These are phyloP conservation scores for Backusella westeae DNA, from an alignment of 192 early-diverging fungal genomes.

Conservation along the genomic window DNA sequence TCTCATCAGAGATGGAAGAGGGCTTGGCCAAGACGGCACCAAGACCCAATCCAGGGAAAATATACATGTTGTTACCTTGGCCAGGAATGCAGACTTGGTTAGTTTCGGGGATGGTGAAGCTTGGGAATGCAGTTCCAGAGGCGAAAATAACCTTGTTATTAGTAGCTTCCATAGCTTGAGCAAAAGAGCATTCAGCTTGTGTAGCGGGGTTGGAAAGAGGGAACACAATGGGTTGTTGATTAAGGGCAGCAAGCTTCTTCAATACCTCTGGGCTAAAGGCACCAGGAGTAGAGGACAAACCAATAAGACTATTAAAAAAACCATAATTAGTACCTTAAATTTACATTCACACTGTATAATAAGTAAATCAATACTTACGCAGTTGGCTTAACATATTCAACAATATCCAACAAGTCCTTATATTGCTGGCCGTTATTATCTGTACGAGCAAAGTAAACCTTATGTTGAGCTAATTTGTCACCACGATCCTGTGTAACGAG, in stretches of 20 bases:
- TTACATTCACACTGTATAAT: not conserved
- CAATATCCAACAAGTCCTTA: conserved; percentile 66
- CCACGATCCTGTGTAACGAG: conserved; percentile 87
- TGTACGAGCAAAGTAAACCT: conserved; percentile 81
- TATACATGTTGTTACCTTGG: conserved; percentile 97
- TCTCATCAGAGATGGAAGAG: conserved; percentile 67
- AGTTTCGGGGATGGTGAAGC: conserved; percentile 64
- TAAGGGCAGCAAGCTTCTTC: conserved; percentile 70
- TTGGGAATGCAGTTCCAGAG: conserved; percentile 95
- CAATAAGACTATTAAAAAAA: conserved; percentile 58
- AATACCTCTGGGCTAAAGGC: conserved; percentile 77
- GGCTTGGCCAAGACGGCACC: conserved; percentile 81
- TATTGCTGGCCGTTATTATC: conserved; percentile 83
- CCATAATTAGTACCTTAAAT: not conserved
- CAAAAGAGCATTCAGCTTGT: conserved; percentile 96
- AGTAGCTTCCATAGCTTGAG: conserved; percentile 85
- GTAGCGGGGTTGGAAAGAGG: conserved; percentile 87
- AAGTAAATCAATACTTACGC: conserved; percentile 28
- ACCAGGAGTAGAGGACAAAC: conserved; percentile 78
- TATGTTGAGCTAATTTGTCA: conserved; percentile 80
- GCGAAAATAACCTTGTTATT: conserved; percentile 91
- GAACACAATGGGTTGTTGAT: conserved; percentile 87
- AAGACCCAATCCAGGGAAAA: conserved; percentile 93
- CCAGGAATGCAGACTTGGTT: conserved; percentile 64
- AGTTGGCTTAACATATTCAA: conserved; percentile 89